Percentiles rank a stretch among this genome's conserved stretches.
Evolutionary conservation across 1,139 yeast species (phyloP).

Genomic region (Yamadazyma atmosphaerica): DNA sequence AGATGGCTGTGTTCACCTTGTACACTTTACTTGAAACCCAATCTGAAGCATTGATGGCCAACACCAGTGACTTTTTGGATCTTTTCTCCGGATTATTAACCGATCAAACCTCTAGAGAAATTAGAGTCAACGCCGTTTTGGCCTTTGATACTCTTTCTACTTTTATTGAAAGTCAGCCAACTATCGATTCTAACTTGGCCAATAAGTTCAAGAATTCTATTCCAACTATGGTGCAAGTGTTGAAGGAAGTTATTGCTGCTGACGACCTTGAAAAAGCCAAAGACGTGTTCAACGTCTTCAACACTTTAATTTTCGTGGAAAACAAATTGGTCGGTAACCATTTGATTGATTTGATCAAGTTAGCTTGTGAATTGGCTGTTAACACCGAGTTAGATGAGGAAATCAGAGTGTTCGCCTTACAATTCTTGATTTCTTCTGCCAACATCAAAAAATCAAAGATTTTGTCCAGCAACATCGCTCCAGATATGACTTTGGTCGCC

Average conservation of each 20-base stretch:
- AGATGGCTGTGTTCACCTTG: constrained; percentile 80
- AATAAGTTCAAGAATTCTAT: constrained; percentile 64
- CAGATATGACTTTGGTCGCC: constrained; percentile 72
- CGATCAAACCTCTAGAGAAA: constrained; percentile 67
- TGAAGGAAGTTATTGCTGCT: constrained; percentile 69
- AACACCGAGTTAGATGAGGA: constrained; percentile 75
- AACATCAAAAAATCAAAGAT: constrained; percentile 69
- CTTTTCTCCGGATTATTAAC: constrained; percentile 67
- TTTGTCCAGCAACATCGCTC: constrained; percentile 71
- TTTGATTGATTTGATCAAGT: constrained; percentile 64
- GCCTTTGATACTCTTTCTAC: constrained; percentile 79
- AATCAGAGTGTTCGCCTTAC: constrained; percentile 79
- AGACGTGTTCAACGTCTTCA: constrained; percentile 82
- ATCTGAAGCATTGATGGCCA: constrained; percentile 60
- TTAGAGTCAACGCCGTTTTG: constrained; percentile 80
- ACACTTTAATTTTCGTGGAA: constrained; percentile 75
- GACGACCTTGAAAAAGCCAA: constrained; percentile 74
- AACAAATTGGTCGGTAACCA: constrained; percentile 77
- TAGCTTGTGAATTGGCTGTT: constrained; percentile 74
- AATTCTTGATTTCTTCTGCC: constrained; percentile 78
- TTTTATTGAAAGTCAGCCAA: constrained; percentile 57
- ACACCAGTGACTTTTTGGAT: constrained; percentile 65
- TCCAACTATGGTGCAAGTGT: constrained; percentile 80
- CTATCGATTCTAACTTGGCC: constrained; percentile 49
- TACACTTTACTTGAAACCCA: constrained; percentile 78